Evolutionary conservation across 1,284 basidiomycete genomes (phyloP), one percentile per base, ranked within the genome.

Genomic region (Hymenochaete sp.): DNA sequence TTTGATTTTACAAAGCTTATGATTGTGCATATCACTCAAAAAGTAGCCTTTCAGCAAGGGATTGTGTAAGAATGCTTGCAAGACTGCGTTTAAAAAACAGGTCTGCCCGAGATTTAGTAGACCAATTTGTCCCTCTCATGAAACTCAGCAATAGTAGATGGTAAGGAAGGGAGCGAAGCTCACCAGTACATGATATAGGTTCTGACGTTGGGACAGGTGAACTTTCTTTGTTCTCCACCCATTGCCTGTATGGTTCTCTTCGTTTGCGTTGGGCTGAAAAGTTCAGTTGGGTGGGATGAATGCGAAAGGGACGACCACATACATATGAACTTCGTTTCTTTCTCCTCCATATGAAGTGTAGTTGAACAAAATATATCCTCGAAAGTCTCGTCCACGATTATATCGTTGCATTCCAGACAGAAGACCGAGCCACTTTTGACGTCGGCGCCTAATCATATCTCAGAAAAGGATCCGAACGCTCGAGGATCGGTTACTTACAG

Each of bases 41-140:
- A 93, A 98, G 62, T 87, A 92, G 55, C 90, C 89, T 35, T 91
- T 78, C 7, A 98, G 70, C 3, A 97, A 69, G 0, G 93, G 93
- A 56, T 97, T 98, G 63, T 93, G 88, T 10, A 92, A 68, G 57
- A 98, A 84, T n/a, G 80, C 79, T 63, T 98, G 95, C 4, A 98
- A 73, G 38, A 98, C 80, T 42, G 88, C 90, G 52, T 92, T 95
- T 59, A 98, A 72, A 66, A 93, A 98, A 59, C 93, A 98, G 0
- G 93, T 98, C 56, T 95, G 89, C 4, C 91, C 90, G 5, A 97
- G 79, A 60, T 97, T 97, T 37, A 96, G 70, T 2, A 97, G 70
- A 0, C 93, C 93, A 46, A 91, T 75, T 8, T 89, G 80, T 45
- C 81, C 89, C 21, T 5, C 13, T 88, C 53, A 13, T 16, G 22